These are phyloP conservation scores for Glomus cerebriforme DNA, from an alignment of 192 early-diverging fungal genomes.

Conservation along the genomic window DNA sequence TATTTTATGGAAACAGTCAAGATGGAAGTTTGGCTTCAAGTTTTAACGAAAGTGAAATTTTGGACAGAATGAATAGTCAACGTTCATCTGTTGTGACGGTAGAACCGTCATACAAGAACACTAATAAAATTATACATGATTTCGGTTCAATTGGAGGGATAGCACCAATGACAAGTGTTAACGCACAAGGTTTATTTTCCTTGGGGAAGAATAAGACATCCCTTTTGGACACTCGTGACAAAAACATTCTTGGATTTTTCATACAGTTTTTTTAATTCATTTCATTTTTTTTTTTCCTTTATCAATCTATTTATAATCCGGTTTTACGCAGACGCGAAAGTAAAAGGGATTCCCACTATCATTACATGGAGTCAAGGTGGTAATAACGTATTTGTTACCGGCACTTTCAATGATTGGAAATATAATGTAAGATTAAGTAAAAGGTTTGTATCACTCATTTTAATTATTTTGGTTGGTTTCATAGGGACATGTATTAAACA, in stretches of 20 bases:
- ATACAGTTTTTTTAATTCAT: neutral
- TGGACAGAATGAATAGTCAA: neutral
- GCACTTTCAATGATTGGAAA: constrained; percentile 97
- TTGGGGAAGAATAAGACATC: neutral
- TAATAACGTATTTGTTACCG: constrained; percentile 86
- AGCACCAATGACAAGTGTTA: constrained; percentile 1
- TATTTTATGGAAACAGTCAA: constrained; percentile 8
- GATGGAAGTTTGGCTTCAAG: constrained; percentile 21
- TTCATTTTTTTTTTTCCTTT: neutral
- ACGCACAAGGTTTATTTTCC: constrained; percentile 13
- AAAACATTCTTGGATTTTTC: neutral
- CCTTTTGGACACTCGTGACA: neutral
- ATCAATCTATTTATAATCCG: neutral
- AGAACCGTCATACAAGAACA: constrained; percentile 26
- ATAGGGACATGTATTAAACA: neutral
- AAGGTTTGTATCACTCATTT: constrained; percentile 51
- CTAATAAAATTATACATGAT: constrained; percentile 29
- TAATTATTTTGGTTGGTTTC: neutral
- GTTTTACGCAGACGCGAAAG: neutral
- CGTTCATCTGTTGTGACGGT: neutral
- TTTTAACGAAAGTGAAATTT: constrained; percentile 28
- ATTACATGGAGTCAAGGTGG: constrained; percentile 87
- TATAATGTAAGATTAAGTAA: constrained; percentile 82
- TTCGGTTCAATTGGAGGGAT: constrained; percentile 10
- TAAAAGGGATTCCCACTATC: constrained; percentile 77